These are phyloP conservation scores for Saccharomycopsis sp. DNA, from an alignment of 805 yeast species.

Conservation along the genomic window DNA sequence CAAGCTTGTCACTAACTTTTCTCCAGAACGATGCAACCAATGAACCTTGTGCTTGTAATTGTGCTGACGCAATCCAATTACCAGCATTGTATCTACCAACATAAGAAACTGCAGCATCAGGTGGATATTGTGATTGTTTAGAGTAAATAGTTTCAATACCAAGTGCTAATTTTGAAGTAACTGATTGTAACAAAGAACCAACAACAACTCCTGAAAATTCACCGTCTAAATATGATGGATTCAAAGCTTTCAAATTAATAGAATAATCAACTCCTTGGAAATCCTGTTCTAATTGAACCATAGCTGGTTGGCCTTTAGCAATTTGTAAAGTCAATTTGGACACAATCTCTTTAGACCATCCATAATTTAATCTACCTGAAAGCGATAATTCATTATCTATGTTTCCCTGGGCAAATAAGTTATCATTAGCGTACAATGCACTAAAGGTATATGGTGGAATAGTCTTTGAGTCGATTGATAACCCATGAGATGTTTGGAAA, in stretches of 20 bases:
- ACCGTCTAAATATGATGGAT: conserved; percentile 74
- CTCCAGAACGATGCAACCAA: conserved; percentile 88
- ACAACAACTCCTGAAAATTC: conserved; percentile 87
- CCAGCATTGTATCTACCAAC: conserved; percentile 84
- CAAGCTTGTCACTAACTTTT: conserved; percentile 85
- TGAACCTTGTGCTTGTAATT: conserved; percentile 89
- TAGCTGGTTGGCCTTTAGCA: conserved; percentile 81
- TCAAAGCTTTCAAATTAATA: conserved; percentile 81
- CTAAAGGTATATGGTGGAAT: conserved; percentile 89
- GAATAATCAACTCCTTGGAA: conserved; percentile 85
- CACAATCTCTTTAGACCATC: conserved; percentile 74
- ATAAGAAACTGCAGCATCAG: conserved; percentile 86
- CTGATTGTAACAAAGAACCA: conserved; percentile 83
- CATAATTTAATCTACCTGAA: conserved; percentile 84
- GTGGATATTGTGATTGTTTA: conserved; percentile 62
- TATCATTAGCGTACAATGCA: conserved; percentile 83
- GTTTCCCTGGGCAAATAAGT: conserved; percentile 82
- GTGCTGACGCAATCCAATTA: conserved; percentile 91
- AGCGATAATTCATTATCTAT: conserved; percentile 80
- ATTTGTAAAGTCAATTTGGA: conserved; percentile 85
- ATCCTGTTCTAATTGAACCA: conserved; percentile 96
- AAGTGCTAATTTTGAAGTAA: conserved; percentile 74
- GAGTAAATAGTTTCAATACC: conserved; percentile 94
- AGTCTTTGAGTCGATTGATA: conserved; percentile 77
- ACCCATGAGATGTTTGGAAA: conserved; percentile 94